Percentiles rank a stretch among this genome's conserved stretches.
phyloP scores from a whole-genome alignment of 768 basidiomycete genomes.

The Amanita fuliginea region DNA sequence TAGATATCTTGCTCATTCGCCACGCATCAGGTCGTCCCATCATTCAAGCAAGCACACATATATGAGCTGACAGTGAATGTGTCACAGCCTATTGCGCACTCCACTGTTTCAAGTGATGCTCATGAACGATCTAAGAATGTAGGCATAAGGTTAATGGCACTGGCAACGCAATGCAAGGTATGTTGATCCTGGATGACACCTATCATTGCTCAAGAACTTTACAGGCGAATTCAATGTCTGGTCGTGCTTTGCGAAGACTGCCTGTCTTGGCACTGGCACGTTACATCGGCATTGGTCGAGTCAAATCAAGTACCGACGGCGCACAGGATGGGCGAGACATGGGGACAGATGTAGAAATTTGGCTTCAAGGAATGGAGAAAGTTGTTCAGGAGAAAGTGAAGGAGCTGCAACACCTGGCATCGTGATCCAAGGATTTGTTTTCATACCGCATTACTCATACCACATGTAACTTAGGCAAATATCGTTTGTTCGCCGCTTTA shows the following conservation, averaged over 20 bases:
- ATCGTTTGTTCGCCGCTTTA: neutral
- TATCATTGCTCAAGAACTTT: neutral
- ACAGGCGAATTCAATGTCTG: constrained; percentile 77
- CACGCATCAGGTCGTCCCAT: constrained; percentile 43
- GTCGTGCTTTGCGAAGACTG: constrained; percentile 83
- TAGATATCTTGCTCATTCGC: constrained; percentile 2
- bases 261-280: constrained; percentile 88
- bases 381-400: constrained; percentile 50
- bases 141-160: constrained; percentile 44
- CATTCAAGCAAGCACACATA: constrained; percentile 48
- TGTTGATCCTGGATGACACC: constrained; percentile 13
- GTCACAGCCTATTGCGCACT: constrained; percentile 7
- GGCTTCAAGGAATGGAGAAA: constrained; percentile 80
- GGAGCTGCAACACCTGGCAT: constrained; percentile 36
- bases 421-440: neutral
- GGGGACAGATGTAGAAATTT: constrained; percentile 44
- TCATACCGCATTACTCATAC: neutral
- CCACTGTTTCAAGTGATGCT: constrained; percentile 16
- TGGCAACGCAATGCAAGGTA: constrained; percentile 79
- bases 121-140: constrained; percentile 41
- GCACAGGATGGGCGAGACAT: constrained; percentile 6
- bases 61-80: constrained; percentile 35
- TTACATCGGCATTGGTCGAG: constrained; percentile 53
- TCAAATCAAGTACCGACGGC: constrained; percentile 7
- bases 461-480: neutral